These are phyloP conservation scores for Wakefieldia striispora DNA, from an alignment of 768 basidiomycete genomes.

Conservation along the genomic window DNA sequence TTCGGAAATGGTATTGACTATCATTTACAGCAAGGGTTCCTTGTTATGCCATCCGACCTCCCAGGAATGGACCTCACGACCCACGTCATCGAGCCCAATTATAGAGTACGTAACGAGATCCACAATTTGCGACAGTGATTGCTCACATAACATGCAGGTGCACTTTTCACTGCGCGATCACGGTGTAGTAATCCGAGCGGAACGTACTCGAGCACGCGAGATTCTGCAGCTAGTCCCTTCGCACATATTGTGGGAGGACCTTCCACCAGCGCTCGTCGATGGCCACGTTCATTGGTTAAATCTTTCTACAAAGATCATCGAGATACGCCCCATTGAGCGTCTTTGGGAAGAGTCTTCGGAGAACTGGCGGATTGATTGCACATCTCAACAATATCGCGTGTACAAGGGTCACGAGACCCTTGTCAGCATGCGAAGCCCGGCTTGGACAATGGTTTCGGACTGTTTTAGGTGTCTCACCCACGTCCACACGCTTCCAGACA, in stretches of 20 bases:
- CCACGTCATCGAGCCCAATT: slow-evolving; percentile 13
- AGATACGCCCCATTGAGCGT: slow-evolving; percentile 25
- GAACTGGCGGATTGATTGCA: too few species aligned
- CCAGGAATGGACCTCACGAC: slow-evolving; percentile 25
- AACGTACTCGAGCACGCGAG: too few species aligned
- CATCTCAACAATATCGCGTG: too few species aligned
- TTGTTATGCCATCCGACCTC: slow-evolving; percentile 20
- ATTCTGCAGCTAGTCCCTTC: slow-evolving; percentile 27
- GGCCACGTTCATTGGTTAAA: slow-evolving; percentile 32
- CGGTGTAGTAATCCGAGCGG: not conserved
- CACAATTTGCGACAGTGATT: too few species aligned
- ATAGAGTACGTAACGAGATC: too few species aligned
- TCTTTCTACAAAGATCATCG: slow-evolving; percentile 22
- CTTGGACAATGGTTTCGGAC: too few species aligned
- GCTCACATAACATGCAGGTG: slow-evolving; percentile 3
- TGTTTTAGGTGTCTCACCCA: too few species aligned
- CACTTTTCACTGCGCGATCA: slow-evolving; percentile 9
- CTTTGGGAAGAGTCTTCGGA: slow-evolving; percentile 23
- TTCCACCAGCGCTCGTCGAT: slow-evolving; percentile 23
- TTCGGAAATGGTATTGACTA: too few species aligned
- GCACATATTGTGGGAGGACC: slow-evolving; percentile 18
- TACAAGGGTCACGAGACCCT: too few species aligned
- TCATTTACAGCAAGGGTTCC: slow-evolving; percentile 1
- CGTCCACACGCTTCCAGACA: too few species aligned
- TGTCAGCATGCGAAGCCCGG: too few species aligned